A percentile compares a stretch with the other conserved stretches of the same genome.
Conservation (phyloP, 2,329 filamentous ascomycete species). For the Colletotrichum salicis region DNA sequence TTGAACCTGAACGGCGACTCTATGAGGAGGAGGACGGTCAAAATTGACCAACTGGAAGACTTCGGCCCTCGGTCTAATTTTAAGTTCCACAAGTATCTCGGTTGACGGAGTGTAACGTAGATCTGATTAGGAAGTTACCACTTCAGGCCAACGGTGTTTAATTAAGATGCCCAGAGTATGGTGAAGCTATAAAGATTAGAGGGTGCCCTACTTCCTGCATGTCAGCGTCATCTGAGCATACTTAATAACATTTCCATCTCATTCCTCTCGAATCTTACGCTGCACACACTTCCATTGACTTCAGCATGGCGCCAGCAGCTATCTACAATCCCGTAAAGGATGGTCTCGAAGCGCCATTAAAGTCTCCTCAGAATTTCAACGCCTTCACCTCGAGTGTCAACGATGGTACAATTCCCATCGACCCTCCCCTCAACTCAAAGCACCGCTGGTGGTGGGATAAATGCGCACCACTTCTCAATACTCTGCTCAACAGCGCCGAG, state of each 20-base stretch:
- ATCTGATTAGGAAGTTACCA: neutral
- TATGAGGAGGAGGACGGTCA: neutral
- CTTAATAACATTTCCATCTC: neutral
- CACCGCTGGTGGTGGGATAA: conserved; percentile 29
- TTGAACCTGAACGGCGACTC: neutral
- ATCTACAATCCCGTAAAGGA: neutral
- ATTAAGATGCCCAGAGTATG: neutral
- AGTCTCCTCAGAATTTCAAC: neutral
- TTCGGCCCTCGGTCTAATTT: neutral
- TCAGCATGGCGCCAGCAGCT: conserved; percentile 12
- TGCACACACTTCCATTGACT: neutral
- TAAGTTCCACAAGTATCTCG: neutral
- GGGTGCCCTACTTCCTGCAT: neutral
- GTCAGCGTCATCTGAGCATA: neutral
- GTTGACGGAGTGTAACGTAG: neutral
- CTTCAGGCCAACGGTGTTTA: neutral
- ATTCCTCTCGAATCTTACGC: neutral
- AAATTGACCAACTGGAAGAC: neutral
- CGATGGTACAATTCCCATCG: neutral
- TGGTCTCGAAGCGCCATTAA: neutral
- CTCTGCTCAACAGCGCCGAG: conserved; percentile 19
- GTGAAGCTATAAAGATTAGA: neutral
- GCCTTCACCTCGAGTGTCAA: neutral
- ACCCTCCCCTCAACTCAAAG: conserved; percentile 14
- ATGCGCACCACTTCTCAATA: conserved; percentile 19